phyloP scores from a whole-genome alignment of 2,329 filamentous ascomycete genomes.

The Calycina herbarum region DNA sequence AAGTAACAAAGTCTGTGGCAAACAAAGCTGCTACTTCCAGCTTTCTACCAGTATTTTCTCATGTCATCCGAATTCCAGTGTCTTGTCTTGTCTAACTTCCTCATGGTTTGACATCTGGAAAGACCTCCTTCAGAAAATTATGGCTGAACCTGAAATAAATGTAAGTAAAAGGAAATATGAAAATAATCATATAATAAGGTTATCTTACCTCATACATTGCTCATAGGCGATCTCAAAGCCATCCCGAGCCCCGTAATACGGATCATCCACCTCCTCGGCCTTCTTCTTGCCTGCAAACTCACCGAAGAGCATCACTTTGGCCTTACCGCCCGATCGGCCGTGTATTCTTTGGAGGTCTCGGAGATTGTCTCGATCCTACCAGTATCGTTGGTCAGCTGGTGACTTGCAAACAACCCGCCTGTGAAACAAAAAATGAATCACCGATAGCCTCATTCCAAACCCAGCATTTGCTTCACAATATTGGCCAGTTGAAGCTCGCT shows the following conservation, averaged over 20 bases:
- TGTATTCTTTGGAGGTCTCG: slow-evolving; percentile 64
- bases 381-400: not conserved
- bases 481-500: not conserved
- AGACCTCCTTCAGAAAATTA: slow-evolving; percentile 46
- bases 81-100: not conserved
- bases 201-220: slow-evolving; percentile 59
- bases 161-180: not conserved
- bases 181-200: not conserved
- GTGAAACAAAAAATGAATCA: not conserved
- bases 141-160: slow-evolving; percentile 59
- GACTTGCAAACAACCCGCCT: not conserved
- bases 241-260: slow-evolving; percentile 84
- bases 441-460: not conserved
- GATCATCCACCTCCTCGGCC: slow-evolving; percentile 77
- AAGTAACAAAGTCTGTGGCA: not conserved
- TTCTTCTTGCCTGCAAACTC: slow-evolving; percentile 68
- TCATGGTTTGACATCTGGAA: slow-evolving; percentile 32
- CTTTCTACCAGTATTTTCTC: not conserved
- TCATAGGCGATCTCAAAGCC: slow-evolving; percentile 87
- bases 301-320: slow-evolving; percentile 79
- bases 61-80: not conserved
- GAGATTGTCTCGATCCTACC: slow-evolving; percentile 71
- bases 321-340: slow-evolving; percentile 54
- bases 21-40: not conserved
- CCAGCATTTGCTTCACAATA: not conserved